Percentiles rank a stretch among this genome's conserved stretches.
Conservation (phyloP, 768 basidiomycete genomes). For the Lactarius vividus region DNA sequence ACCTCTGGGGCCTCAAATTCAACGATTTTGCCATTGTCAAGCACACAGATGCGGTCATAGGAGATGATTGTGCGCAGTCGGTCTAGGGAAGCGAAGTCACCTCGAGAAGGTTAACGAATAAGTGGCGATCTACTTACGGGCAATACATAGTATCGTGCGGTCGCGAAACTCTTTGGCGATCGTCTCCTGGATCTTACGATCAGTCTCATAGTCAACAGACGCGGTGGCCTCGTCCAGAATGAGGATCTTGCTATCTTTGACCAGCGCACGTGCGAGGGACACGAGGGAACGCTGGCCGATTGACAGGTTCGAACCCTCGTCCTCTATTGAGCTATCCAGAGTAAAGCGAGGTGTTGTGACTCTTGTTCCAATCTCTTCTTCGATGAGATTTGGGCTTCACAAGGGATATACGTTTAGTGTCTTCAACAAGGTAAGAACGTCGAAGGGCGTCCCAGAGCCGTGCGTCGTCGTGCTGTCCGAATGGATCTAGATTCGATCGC, state of each 20-base stretch:
- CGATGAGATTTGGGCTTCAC: slow-evolving; percentile 32
- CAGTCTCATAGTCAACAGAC: slow-evolving; percentile 86
- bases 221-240: slow-evolving; percentile 92
- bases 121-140: slow-evolving; percentile 50
- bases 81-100: slow-evolving; percentile 41
- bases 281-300: slow-evolving; percentile 82
- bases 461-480: slow-evolving; percentile 74
- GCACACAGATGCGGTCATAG: slow-evolving; percentile 86
- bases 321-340: slow-evolving; percentile 79
- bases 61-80: slow-evolving; percentile 83
- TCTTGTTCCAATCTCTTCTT: slow-evolving; percentile 37
- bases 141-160: slow-evolving; percentile 83
- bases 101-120: background rate
- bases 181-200: slow-evolving; percentile 87
- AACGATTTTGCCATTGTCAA: slow-evolving; percentile 77
- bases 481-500: slow-evolving; percentile 87
- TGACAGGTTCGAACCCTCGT: slow-evolving; percentile 82
- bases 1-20: slow-evolving; percentile 81
- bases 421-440: slow-evolving; percentile 78
- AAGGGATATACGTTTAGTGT: slow-evolving; percentile 31
- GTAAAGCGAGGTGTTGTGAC: slow-evolving; percentile 49
- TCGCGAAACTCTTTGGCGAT: slow-evolving; percentile 81
- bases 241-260: slow-evolving; percentile 80
- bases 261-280: slow-evolving; percentile 83
- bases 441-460: slow-evolving; percentile 87